Percentiles rank a stretch among this genome's conserved stretches.
phyloP scores from a whole-genome alignment of 345 rosid species.

The Murraya koenigii region DNA sequence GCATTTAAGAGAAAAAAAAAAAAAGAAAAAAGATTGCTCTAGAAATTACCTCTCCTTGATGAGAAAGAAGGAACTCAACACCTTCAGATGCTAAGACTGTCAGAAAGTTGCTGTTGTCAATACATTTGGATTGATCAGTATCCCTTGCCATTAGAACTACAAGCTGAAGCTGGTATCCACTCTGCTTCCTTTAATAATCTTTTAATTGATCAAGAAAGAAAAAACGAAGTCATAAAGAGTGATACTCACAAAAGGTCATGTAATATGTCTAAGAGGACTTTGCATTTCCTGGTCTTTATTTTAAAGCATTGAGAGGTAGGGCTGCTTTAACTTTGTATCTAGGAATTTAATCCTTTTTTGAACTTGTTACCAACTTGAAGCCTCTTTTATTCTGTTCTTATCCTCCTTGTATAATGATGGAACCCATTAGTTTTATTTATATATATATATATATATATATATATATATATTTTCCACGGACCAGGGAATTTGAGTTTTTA shows the following conservation, averaged over 20 bases:
- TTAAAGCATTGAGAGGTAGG: neutral
- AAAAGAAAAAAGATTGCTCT: neutral
- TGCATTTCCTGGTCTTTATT: neutral
- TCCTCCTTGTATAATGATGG: neutral
- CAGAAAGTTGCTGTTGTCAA: constrained; percentile 30
- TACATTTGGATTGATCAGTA: constrained; percentile 20
- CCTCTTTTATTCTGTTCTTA: neutral
- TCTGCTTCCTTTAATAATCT: neutral
- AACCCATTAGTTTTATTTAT: neutral
- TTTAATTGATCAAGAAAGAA: neutral
- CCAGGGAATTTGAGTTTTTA: neutral
- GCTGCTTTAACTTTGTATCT: neutral
- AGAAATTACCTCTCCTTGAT: constrained; percentile 43
- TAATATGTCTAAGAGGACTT: neutral
- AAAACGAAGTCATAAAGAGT: neutral
- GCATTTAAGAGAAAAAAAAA: neutral
- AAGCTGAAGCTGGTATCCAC: constrained; percentile 8
- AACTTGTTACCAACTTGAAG: neutral
- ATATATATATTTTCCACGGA: neutral
- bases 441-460: no score
- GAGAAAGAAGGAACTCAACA: constrained; percentile 56
- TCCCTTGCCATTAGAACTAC: constrained; percentile 36
- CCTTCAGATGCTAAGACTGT: constrained; percentile 49
- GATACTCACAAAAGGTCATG: neutral
- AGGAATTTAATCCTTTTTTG: neutral